These are phyloP conservation scores for Neonectria hederae DNA, from an alignment of 2,329 filamentous ascomycete genomes.

Conservation along the genomic window DNA sequence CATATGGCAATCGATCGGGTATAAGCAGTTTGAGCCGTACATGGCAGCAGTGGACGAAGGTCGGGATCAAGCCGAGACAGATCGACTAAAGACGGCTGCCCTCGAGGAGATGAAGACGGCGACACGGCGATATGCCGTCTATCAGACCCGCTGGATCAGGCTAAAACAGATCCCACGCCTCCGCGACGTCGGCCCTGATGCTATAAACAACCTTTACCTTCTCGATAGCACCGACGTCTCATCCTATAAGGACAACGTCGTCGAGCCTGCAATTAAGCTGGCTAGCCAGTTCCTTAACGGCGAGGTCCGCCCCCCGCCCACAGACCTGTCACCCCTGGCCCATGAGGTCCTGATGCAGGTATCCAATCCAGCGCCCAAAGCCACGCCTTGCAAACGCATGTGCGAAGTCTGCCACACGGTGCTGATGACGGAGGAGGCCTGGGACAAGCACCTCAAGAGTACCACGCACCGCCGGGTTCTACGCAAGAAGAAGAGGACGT, in stretches of 20 bases:
- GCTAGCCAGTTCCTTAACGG: conserved; percentile 70
- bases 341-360: conserved; percentile 64
- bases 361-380: conserved; percentile 56
- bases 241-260: conserved; percentile 71
- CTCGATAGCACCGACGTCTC: conserved; percentile 79
- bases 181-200: conserved; percentile 60
- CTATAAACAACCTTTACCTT: conserved; percentile 73
- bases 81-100: conserved; percentile 64
- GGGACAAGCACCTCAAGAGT: conserved; percentile 52
- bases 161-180: conserved; percentile 80
- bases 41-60: conserved; percentile 57
- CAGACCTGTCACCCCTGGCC: conserved; percentile 58
- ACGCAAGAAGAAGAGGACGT: conserved; percentile 50
- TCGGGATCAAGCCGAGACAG: conserved; percentile 52
- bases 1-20: conserved; percentile 97
- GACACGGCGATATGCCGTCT: conserved; percentile 87
- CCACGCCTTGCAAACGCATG: conserved; percentile 64
- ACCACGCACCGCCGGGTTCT: conserved; percentile 47
- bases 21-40: conserved; percentile 87
- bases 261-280: conserved; percentile 70
- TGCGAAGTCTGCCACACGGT: conserved; percentile 80
- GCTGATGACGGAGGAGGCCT: conserved; percentile 63
- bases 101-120: conserved; percentile 82
- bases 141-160: conserved; percentile 87
- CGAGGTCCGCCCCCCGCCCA: conserved; percentile 61